Base-by-base conservation (phyloP, 257 asterid species). In the Leptodermis oblonga region DNA sequence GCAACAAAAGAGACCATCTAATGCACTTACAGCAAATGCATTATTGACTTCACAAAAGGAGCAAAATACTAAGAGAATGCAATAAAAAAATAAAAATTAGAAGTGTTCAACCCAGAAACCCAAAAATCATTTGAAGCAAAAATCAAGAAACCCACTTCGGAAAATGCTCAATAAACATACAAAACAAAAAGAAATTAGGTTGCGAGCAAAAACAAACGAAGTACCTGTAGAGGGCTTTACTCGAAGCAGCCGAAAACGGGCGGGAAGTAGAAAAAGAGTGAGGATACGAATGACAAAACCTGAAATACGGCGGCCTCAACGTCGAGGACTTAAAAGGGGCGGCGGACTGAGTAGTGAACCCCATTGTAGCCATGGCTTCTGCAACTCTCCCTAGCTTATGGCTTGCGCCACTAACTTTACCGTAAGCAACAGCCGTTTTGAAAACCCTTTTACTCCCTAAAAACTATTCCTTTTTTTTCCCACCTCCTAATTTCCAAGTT, bases 351-450 rank as follows among this genome's bases (percentile, higher is more conserved):
- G 85, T 62, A 66, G 87, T 79, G 80, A 89, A 87, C 42, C 93
- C 95, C 98, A 86, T 82, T 74, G 86, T 80, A 39, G 89, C 92
- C 93, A 89, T 89, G 67, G 91, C 90, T 33, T 84, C 83, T 15
- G 80, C 75, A 68, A 60, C 82, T 83, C 84, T 85, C 59, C 88
- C 87, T 68, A 89, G 90, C 87, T 79, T 86, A 51, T 74, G 85
- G 90, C 92, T 85, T 72, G 75, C 75, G 78, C 88, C 81, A 81
- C 76, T 65, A 52, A 72, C 39, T 68, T 53, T 69, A 69, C 73
- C 62, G 72, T 65, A 83, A 79, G 78, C 70, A 80, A 82, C 81
- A 62, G 95, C 97, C 96, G 96, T 88, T 46, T 87, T 86, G 91
- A 83, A 83, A 79, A 67, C 41, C 54, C 65, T 73, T 36, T 30